Evolutionary conservation across 73 alveolate genomes (phyloP), one percentile per base, ranked within the genome.

Genomic region (Diophrys sp.): DNA sequence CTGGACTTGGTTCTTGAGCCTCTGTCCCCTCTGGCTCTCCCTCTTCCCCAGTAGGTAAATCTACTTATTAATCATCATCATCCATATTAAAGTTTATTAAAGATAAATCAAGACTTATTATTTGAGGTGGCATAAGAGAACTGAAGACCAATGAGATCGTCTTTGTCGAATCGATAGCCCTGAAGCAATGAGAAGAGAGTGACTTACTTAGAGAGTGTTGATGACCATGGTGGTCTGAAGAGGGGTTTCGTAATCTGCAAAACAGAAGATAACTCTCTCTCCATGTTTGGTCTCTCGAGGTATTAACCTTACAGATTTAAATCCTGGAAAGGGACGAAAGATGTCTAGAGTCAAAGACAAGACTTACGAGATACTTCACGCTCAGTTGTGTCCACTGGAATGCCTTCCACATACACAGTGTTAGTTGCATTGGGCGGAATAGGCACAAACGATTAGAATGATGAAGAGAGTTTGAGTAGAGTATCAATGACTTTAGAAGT

Each of bases 241-340:
- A 23, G 96, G 88, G 77, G 84, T 94, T 83, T 95, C 99, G 75
- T 92, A 95, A 77, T 95, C 99, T 44, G 95, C 99, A 75, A 95
- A 95, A 71, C 99, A 93, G 67, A 95, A 87, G 74, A 81, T 80
- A 62, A 92, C 94, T 76, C 89, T 93, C 80, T 94, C 96, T 25
- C 99, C 98, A 34, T 90, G 91, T 79, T 89, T 88, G 28, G 88
- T 87, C 82, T 93, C 95, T 67, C 93, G 81, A 56, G 93, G 91
- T 28, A 95, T 91, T 33, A 95, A 85, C 69, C 99, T 83, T 33
- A 95, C 94, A 33, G 97, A 89, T 87, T 88, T 88, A 77, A 73
- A 95, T 25, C 99, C 99, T 0, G 99, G 99, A 81, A 78, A 95
- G 44, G 99, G 99, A 31, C 99, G 85, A 83, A 95, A 95, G 54